These are phyloP conservation scores for Rhodotorula toruloides DNA, from an alignment of 768 basidiomycete species.

Conservation along the genomic window DNA sequence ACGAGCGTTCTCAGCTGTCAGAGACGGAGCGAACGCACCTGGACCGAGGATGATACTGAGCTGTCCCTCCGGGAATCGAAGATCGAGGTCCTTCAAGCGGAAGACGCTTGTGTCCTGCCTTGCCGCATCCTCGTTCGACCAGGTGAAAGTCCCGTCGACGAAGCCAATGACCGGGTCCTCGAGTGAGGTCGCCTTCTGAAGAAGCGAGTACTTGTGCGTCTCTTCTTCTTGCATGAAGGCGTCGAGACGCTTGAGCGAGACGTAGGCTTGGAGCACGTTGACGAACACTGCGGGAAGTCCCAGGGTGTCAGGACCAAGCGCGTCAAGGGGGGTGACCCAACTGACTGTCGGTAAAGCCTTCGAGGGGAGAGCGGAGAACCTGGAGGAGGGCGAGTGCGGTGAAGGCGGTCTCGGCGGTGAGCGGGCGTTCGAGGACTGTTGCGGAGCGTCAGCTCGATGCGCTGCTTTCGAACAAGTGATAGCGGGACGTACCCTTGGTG, in stretches of 20 bases:
- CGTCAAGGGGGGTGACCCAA: background rate
- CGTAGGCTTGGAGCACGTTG: conserved; percentile 44
- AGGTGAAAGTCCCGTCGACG: conserved; percentile 45
- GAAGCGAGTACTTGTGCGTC: conserved; percentile 47
- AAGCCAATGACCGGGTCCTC: conserved; percentile 46
- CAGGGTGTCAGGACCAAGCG: background rate
- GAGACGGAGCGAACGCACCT: conserved; percentile 53
- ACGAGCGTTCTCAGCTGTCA: conserved; percentile 58
- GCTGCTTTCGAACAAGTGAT: too few species aligned
- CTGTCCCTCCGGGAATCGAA: conserved; percentile 61
- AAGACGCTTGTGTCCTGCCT: conserved; percentile 52
- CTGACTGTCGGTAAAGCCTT: conserved; percentile 40
- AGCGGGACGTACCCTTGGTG: conserved; percentile 29
- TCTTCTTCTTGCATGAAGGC: conserved; percentile 49
- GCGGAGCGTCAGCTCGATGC: background rate
- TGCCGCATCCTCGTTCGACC: conserved; percentile 29
- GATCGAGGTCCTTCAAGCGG: conserved; percentile 53
- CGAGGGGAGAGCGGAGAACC: conserved; percentile 49
- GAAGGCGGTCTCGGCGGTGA: conserved; percentile 50
- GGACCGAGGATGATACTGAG: conserved; percentile 49
- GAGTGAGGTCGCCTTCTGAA: conserved; percentile 1
- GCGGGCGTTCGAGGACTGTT: conserved; percentile 44
- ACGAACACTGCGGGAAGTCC: conserved; percentile 30
- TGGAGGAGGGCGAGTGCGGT: conserved; percentile 50
- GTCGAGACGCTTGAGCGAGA: conserved; percentile 47